phyloP scores from a whole-genome alignment of 2,329 filamentous ascomycete species.

The Colletotrichum sp. region DNA sequence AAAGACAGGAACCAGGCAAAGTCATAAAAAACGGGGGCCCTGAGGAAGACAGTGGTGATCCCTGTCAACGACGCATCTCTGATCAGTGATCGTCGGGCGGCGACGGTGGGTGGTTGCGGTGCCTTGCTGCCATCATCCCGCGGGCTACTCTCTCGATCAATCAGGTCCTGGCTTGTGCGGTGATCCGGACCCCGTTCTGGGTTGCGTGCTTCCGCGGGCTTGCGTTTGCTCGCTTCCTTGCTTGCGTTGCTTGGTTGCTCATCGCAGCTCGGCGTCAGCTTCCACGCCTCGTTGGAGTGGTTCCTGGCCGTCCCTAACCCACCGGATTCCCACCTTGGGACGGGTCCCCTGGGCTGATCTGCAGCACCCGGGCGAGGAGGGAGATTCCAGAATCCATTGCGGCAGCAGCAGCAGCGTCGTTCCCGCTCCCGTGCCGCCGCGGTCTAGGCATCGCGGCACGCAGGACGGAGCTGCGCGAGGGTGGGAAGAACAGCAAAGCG shows the following conservation, averaged over 20 bases:
- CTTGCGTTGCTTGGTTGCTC: background rate
- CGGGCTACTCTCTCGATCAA: background rate
- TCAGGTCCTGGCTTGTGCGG: background rate
- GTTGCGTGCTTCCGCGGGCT: background rate
- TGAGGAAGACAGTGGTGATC: background rate
- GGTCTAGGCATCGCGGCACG: conserved; percentile 11
- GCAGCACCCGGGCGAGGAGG: background rate
- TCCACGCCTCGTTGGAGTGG: background rate
- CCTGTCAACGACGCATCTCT: conserved; percentile 1
- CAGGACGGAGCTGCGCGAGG: background rate
- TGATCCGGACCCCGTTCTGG: background rate
- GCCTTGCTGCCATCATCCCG: background rate
- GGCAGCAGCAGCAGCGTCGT: background rate
- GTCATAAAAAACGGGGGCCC: background rate
- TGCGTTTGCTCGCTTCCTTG: background rate
- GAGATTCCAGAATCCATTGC: background rate
- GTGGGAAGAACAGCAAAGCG: background rate
- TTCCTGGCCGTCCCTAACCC: background rate
- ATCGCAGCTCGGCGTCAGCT: background rate
- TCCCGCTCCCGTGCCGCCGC: background rate
- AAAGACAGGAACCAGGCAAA: conserved; percentile 2
- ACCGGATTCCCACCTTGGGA: background rate
- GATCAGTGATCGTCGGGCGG: background rate
- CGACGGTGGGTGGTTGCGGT: background rate
- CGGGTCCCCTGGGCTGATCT: background rate